A percentile compares a stretch with the other conserved stretches of the same genome.
Conservation (phyloP, 2,329 filamentous ascomycete species). For the Pseudogymnoascus sp. region DNA sequence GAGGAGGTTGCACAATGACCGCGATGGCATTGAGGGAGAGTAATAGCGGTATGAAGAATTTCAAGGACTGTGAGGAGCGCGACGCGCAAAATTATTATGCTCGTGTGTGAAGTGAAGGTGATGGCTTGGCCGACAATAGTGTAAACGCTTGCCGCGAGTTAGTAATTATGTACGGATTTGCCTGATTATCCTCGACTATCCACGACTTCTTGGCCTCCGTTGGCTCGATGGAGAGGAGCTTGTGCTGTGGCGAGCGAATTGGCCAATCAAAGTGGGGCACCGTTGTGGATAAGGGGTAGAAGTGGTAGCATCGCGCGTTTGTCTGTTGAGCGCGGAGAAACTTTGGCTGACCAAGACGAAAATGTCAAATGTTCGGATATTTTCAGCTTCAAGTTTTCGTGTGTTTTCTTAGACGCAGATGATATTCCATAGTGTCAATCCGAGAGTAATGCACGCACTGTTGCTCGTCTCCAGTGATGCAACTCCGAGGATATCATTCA, state of each 20-base stretch:
- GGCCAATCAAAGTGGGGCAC: slow-evolving; percentile 1
- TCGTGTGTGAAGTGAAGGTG: not conserved
- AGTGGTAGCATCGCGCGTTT: not conserved
- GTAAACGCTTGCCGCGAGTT: not conserved
- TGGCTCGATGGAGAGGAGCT: slow-evolving; percentile 3
- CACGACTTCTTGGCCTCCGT: not conserved
- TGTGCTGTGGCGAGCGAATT: slow-evolving; percentile 2
- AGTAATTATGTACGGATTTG: not conserved
- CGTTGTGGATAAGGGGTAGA: slow-evolving; percentile 5
- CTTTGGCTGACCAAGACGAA: not conserved
- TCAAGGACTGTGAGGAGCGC: not conserved
- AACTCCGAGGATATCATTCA: not conserved
- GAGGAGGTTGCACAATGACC: slow-evolving; percentile 6
- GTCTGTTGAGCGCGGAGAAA: not conserved
- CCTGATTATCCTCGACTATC: slow-evolving; percentile 2
- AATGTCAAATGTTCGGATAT: not conserved
- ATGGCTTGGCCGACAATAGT: slow-evolving; percentile 3
- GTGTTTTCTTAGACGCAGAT: not conserved
- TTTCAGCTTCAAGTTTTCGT: not conserved
- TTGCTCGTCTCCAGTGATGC: not conserved
- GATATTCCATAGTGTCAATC: not conserved
- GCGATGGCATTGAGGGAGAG: slow-evolving; percentile 5
- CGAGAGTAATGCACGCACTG: not conserved
- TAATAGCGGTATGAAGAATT: slow-evolving; percentile 1
- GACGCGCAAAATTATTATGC: slow-evolving; percentile 4